These are phyloP conservation scores for Salix exigua DNA, from an alignment of 345 rosid genomes.

Conservation along the genomic window DNA sequence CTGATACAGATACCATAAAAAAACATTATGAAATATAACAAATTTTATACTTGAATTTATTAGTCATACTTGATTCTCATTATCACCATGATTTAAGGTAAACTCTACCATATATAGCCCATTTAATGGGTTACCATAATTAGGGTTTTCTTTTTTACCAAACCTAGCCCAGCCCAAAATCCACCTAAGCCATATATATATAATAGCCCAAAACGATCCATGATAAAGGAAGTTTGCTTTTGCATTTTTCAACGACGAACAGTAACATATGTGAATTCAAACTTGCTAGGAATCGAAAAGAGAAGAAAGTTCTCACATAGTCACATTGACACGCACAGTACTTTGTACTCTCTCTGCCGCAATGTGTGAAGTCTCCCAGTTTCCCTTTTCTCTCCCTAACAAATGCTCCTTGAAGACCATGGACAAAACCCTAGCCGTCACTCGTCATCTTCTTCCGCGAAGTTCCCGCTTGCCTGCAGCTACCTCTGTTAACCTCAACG, in stretches of 20 bases:
- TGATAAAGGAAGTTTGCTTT: neutral
- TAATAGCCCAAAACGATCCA: too few relatives aligned
- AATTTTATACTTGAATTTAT: too few relatives aligned
- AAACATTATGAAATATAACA: too few relatives aligned
- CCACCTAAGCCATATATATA: neutral
- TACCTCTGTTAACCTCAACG: slow-evolving; percentile 20
- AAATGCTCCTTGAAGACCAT: slow-evolving; percentile 14
- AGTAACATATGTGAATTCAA: too few relatives aligned
- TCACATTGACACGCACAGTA: neutral
- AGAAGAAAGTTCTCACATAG: neutral
- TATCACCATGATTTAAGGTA: neutral
- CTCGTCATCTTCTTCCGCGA: slow-evolving; percentile 25
- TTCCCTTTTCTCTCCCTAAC: neutral
- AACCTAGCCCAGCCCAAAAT: neutral
- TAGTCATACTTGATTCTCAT: too few relatives aligned
- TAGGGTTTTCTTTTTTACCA: neutral
- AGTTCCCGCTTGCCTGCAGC: slow-evolving; percentile 12
- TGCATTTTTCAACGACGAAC: neutral
- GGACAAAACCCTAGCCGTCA: slow-evolving; percentile 42
- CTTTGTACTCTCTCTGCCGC: neutral
- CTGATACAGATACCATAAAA: too few relatives aligned
- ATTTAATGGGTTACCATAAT: too few relatives aligned
- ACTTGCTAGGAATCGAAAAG: neutral
- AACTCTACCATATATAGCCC: neutral
- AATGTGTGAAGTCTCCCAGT: slow-evolving; percentile 2